Evolutionary conservation across 2,329 filamentous ascomycete species (phyloP).

Genomic region (Curvularia sp.): DNA sequence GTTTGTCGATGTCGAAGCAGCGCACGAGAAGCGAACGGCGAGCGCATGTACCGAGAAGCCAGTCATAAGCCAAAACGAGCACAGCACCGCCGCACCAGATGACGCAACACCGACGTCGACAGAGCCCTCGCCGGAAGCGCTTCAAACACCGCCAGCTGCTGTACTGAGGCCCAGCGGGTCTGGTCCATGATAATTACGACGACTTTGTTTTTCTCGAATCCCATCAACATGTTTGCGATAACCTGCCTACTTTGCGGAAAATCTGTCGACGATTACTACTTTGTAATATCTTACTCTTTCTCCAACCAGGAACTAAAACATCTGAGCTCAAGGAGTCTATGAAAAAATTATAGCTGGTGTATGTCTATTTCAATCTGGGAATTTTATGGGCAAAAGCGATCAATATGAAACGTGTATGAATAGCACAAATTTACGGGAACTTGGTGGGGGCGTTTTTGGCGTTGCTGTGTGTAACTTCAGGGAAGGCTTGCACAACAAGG

Average conservation of each 20-base stretch:
- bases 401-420: not conserved
- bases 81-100: not conserved
- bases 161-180: constrained; percentile 4
- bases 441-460: not conserved
- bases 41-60: constrained; percentile 4
- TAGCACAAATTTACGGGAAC: not conserved
- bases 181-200: not conserved
- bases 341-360: not conserved
- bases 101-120: not conserved
- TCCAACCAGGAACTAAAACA: not conserved
- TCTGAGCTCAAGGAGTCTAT: not conserved
- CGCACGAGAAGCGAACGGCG: constrained; percentile 8
- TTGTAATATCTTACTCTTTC: not conserved
- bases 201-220: not conserved
- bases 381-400: not conserved
- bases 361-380: not conserved
- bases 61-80: not conserved
- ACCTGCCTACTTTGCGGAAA: not conserved
- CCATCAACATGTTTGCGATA: not conserved
- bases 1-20: constrained; percentile 39
- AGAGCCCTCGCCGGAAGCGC: not conserved
- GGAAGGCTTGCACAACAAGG: not conserved
- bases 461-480: not conserved
- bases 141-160: constrained; percentile 4
- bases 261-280: not conserved